Evolutionary conservation across 2,329 filamentous ascomycete genomes (phyloP), one percentile per base, ranked within the genome.

Genomic region (Alternaria burnsii): DNA sequence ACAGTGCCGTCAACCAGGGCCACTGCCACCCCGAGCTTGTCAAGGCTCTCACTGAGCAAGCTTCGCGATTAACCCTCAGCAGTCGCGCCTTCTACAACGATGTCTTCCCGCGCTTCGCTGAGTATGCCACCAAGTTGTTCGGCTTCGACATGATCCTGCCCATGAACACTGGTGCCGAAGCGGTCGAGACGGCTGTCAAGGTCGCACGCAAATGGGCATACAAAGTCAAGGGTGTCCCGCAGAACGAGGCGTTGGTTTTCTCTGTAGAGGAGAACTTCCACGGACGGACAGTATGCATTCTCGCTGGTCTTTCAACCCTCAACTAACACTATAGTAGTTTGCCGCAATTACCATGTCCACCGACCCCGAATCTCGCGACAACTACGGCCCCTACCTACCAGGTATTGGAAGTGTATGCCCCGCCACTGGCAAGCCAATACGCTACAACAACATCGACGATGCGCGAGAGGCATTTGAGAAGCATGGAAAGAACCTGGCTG

Each of bases 11-110:
- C 77, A 98, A 98, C 84, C 94, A 98, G 82, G 94, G 94, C 65
- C 94, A 99, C 81, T 98, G 94, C 82, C 94, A 99, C 82, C 95
- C 95, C 5, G 94, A 97, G 82, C 89, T 98, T 58, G 89, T 99
- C 77, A 94, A 94, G 80, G 91, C 94, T 14, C 84, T 99, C 62
- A 89, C 88, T 38, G 92, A 97, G 68, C 95, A 99, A 83, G 95
- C 95, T 48, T 87, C 90, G 67, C 90, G 93, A 40, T 83, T 98
- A 75, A 97, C 94, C 0, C 87, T 98, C 69, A 97, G 93, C 81
- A 97, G 93, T 63, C 89, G 94, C 63, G 95, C 95, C 52, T 99
- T 98, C 83, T 90, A 98, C 86, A 99, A 98, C 79, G 94, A 98
- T 83, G 95, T 98, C 65, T 98, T 98, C 82, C 94, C 94, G 59